Base-by-base conservation (phyloP, 139 green algal genomes). In the Picochlorum sp. region DNA sequence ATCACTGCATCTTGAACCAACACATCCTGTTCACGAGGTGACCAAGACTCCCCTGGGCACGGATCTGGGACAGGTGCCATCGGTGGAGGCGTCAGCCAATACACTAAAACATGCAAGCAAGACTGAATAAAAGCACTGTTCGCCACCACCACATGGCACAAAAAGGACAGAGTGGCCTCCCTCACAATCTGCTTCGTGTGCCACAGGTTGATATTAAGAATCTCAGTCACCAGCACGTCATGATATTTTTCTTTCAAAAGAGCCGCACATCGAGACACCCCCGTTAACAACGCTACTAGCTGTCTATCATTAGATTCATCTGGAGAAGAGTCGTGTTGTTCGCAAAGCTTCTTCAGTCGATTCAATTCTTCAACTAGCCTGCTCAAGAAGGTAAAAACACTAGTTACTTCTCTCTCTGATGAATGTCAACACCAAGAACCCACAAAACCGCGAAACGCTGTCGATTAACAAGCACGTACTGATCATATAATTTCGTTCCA, bases 181-280 rank as follows among this genome's bases (percentile, higher is more conserved):
- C 80, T 69, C 7, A 88, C 31, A 8, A 14, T n/a, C 25, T 28
- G 18, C 22, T n/a, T 13, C 29, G 16, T 33, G 67, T 37, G 59
- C 83, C 81, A 89, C 14, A 88, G 32, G 10, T 57, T 57, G 7
- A 85, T 65, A 20, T 70, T 63, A 20, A 91, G 66, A 2, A 85
- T 28, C 61, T 76, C 64, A 22, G 61, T 64, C 14, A 75, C 20
- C 47, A 78, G 57, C 50, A 61, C 31, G 54, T 78, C 67, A 44
- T 73, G 68, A 45, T 69, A 55, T 26, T 55, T 25, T 50, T 85
- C 75, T 2, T 72, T 60, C 29, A 78, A 20, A 26, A 60, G 22
- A 0, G 70, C 73, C 30, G 59, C 64, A 64, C 49, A 68, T 26
- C 12, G 41, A 24, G 35, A 59, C 47, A 64, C 44, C 32, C 28